A percentile compares a stretch with the other conserved stretches of the same genome.
phyloP scores from a whole-genome alignment of 768 basidiomycete genomes.

The Collybia sordida region DNA sequence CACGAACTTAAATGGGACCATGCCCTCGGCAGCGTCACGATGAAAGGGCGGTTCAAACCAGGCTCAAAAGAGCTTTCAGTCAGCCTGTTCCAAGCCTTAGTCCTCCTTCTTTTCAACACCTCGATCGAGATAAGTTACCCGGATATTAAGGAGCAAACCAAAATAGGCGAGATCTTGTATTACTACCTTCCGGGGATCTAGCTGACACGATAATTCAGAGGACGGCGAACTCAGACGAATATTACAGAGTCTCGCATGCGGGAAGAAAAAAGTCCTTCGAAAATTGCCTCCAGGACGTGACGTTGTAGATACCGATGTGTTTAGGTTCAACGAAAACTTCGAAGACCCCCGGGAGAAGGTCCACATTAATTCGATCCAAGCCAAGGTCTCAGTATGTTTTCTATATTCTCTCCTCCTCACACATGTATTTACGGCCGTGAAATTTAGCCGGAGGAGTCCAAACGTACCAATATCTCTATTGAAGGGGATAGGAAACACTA shows the following conservation, averaged over 20 bases:
- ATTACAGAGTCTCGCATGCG: slow-evolving; percentile 90
- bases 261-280: slow-evolving; percentile 82
- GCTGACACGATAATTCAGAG: slow-evolving; percentile 42
- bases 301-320: slow-evolving; percentile 72
- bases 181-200: slow-evolving; percentile 11
- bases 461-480: slow-evolving; percentile 78
- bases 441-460: slow-evolving; percentile 80
- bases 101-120: slow-evolving; percentile 85
- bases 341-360: slow-evolving; percentile 75
- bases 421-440: background rate
- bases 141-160: slow-evolving; percentile 66
- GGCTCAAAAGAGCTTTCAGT: slow-evolving; percentile 86
- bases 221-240: slow-evolving; percentile 75
- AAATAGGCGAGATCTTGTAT: slow-evolving; percentile 64
- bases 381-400: slow-evolving; percentile 78
- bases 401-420: background rate
- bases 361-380: slow-evolving; percentile 95
- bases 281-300: slow-evolving; percentile 81
- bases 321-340: slow-evolving; percentile 82
- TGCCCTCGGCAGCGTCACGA: slow-evolving; percentile 77
- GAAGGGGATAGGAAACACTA: slow-evolving; percentile 84
- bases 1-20: slow-evolving; percentile 85
- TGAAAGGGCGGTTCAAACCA: slow-evolving; percentile 66
- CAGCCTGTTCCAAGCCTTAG: slow-evolving; percentile 87
- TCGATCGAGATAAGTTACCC: slow-evolving; percentile 55